Conservation (phyloP, 2,329 filamentous ascomycete species). For the Penicillium sp. region DNA sequence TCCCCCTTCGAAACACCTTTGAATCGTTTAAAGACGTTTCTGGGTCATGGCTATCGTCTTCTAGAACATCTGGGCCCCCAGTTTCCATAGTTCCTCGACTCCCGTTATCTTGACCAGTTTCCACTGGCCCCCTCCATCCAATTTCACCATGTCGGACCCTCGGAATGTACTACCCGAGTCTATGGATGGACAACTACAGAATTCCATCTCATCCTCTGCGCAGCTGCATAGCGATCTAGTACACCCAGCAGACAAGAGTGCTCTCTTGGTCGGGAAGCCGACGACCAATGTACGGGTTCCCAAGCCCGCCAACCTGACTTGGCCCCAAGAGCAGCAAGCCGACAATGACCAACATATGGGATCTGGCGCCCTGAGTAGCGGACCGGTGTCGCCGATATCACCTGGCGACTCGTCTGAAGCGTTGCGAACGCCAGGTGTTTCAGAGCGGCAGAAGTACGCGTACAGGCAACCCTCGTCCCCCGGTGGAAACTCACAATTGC, state of each 20-base stretch:
- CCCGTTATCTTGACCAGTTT: conserved; percentile 2
- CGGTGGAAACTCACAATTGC: conserved; percentile 66
- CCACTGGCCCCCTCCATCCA: neutral
- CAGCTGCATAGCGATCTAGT: neutral
- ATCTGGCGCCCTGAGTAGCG: conserved; percentile 15
- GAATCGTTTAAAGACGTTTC: conserved; percentile 8
- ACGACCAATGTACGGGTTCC: conserved; percentile 23
- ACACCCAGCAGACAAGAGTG: conserved; percentile 16
- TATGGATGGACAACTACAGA: conserved; percentile 7
- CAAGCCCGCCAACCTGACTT: conserved; percentile 27
- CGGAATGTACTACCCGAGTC: conserved; percentile 4
- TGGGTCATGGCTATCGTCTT: conserved; percentile 27
- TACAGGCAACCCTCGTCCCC: conserved; percentile 66
- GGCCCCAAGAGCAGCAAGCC: conserved; percentile 19
- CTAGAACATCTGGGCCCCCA: conserved; percentile 19
- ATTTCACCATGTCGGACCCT: conserved; percentile 20
- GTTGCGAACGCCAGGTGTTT: conserved; percentile 26
- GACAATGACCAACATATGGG: conserved; percentile 14
- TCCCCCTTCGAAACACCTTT: conserved; percentile 3
- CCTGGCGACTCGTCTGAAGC: conserved; percentile 34
- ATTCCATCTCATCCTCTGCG: conserved; percentile 11
- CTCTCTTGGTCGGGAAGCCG: conserved; percentile 14
- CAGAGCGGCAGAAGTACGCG: conserved; percentile 34
- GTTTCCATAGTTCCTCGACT: conserved; percentile 19
- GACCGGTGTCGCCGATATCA: conserved; percentile 27